phyloP scores from a whole-genome alignment of 495 filamentous ascomycete species.

The Immersiella caudata region DNA sequence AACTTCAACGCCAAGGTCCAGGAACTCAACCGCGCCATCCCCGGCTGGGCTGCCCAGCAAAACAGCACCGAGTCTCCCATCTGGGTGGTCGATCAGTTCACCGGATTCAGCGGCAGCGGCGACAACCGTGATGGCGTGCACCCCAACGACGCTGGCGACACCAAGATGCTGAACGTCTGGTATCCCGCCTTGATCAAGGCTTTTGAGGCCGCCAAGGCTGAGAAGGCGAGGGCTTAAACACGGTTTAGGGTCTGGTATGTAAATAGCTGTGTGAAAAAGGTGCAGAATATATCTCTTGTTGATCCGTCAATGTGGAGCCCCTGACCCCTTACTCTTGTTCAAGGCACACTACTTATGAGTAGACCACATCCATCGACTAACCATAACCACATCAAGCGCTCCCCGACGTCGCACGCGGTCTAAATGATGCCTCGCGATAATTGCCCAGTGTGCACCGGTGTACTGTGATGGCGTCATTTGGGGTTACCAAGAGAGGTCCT shows the following conservation, averaged over 20 bases:
- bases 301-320: too few species aligned
- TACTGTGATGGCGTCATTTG: too few species aligned
- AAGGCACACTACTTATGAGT: too few species aligned
- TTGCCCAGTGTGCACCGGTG: too few species aligned
- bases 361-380: too few species aligned
- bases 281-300: neutral
- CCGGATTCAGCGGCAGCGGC: constrained; percentile 42
- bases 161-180: constrained; percentile 50
- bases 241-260: neutral
- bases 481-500: too few species aligned
- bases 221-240: constrained; percentile 1
- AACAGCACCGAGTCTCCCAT: constrained; percentile 55
- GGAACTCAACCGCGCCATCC: constrained; percentile 53
- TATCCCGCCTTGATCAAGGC: constrained; percentile 50
- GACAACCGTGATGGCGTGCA: constrained; percentile 55
- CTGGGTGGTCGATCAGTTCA: constrained; percentile 55
- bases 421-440: too few species aligned
- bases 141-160: constrained; percentile 49
- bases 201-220: constrained; percentile 27
- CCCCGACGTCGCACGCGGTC: too few species aligned
- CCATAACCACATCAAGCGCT: too few species aligned
- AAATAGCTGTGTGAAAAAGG: neutral
- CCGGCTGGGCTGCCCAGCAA: constrained; percentile 46
- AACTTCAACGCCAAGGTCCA: constrained; percentile 44
- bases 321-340: too few species aligned